Conservation (phyloP, 164 flowering plant genomes). For the Vitis cinerea region DNA sequence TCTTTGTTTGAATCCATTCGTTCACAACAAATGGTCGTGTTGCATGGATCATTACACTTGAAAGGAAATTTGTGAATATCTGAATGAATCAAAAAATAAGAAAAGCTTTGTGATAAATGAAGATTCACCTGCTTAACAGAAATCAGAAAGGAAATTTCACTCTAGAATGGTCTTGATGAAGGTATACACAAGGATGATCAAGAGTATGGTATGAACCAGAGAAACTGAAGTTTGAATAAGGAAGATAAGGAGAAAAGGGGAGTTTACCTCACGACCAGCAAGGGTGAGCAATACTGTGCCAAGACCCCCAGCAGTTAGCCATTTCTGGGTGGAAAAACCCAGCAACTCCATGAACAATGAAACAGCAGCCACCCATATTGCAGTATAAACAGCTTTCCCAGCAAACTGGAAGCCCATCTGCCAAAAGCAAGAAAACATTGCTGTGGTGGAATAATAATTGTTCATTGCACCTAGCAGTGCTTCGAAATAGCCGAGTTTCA, state of each 20-base stretch:
- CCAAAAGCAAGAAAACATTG: slow-evolving; percentile 15
- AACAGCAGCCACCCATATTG: slow-evolving; percentile 93
- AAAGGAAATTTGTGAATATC: slow-evolving; percentile 94
- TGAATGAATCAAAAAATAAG: slow-evolving; percentile 25
- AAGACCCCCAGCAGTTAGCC: slow-evolving; percentile 98
- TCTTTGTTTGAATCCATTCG: slow-evolving; percentile 97
- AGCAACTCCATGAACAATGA: slow-evolving; percentile 96
- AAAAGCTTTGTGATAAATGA: slow-evolving; percentile 1
- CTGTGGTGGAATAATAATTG: not conserved
- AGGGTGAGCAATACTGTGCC: slow-evolving; percentile 97
- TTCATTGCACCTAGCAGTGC: not conserved
- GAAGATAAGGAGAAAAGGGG: not conserved
- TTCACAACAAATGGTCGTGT: slow-evolving; percentile 88
- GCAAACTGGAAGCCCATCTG: slow-evolving; percentile 98
- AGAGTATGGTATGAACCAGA: too few species aligned
- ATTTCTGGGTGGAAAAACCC: slow-evolving; percentile 94
- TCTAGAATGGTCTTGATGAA: too few species aligned
- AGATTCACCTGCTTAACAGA: not conserved
- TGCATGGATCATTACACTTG: slow-evolving; percentile 94
- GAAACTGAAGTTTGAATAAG: too few species aligned
- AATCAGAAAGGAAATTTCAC: too few species aligned
- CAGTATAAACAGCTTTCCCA: slow-evolving; percentile 81
- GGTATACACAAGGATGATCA: too few species aligned
- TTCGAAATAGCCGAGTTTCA: not conserved
- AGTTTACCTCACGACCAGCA: slow-evolving; percentile 94